Base-by-base conservation (phyloP, 345 rosid species). In the Citrus hindsii region DNA sequence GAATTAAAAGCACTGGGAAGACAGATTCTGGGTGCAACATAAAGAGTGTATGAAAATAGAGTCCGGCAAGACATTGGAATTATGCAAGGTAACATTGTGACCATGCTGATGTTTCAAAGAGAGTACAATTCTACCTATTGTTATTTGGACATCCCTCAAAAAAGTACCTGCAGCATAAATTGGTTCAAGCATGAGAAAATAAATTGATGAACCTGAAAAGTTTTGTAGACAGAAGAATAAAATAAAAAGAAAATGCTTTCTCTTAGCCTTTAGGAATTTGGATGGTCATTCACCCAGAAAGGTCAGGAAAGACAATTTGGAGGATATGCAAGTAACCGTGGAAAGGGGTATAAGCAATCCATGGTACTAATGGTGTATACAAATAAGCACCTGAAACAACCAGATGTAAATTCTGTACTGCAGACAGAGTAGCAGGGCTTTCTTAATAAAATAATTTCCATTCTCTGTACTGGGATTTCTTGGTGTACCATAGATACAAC, bases 121-220 rank as follows among this genome's bases (percentile, higher is more conserved):
- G 71, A 76, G 80, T 75, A 82, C 86, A 86, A 83, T 79, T 85
- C 98, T 93, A 93, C 97, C 98, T 86, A 93, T 76, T 76, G 97
- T 88, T 82, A 91, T 83, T 87, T 91, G 94, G 82, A 90, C 89
- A 89, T 93, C 97, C 93, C 83, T 91, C 88, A 95, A 79, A 89
- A 95, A 85, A 81, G 88, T 87, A 92, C 97, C 97, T 93, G 98
- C 99, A 95, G 91, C 82, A 89, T 78, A 83, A 90, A 92, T 86
- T 76, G 81, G 82, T 40, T 63, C 79, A 68, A 78, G 80, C 74
- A 90, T 93, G 88, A 90, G 95, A 90, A 85, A 78, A 79, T 74
- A 80, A 81, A 78, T 73, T 71, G 79, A 51, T 21, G 42, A 79
- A 76, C 81, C 85, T 77, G 78, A 75, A 69, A 63, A 69, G 71